A percentile compares a stretch with the other conserved stretches of the same genome.
Conservation (phyloP, 441 rosid genomes). For the Jatropha podagrica region DNA sequence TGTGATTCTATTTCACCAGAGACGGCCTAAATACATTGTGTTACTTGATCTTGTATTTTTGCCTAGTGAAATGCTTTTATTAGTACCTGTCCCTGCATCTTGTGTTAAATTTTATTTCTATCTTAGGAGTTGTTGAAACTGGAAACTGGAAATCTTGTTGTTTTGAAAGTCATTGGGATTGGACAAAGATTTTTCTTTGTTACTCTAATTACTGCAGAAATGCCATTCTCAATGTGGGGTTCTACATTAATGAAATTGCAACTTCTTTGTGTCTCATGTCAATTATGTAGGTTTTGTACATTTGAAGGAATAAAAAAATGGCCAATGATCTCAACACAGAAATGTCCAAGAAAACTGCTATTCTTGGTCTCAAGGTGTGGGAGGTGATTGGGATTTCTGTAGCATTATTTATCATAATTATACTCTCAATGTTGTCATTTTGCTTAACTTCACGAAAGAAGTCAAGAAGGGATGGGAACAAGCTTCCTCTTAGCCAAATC, state of each 20-base stretch:
- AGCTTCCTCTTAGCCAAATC: constrained; percentile 64
- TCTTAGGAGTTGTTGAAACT: background rate
- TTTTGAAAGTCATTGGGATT: background rate
- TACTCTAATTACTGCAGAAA: background rate
- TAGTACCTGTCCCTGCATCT: background rate
- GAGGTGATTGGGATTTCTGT: constrained; percentile 66
- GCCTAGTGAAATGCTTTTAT: constrained; percentile 7
- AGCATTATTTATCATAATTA: constrained; percentile 56
- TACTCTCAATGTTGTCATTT: constrained; percentile 60
- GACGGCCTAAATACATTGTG: constrained; percentile 7
- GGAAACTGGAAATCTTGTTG: background rate
- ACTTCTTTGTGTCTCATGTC: constrained; percentile 16
- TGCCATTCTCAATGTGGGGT: background rate
- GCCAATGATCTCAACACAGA: constrained; percentile 62
- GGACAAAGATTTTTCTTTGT: constrained; percentile 9
- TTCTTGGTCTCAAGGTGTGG: constrained; percentile 77
- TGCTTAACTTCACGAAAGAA: constrained; percentile 67
- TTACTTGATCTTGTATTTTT: constrained; percentile 33
- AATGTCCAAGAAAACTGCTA: constrained; percentile 62
- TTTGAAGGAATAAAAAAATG: constrained; percentile 39
- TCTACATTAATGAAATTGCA: constrained; percentile 19
- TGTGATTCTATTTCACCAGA: background rate
- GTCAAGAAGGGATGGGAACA: constrained; percentile 51
- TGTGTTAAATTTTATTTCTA: background rate
- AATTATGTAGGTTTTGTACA: constrained; percentile 33